Evolutionary conservation across 2,329 filamentous ascomycete species (phyloP).

Genomic region (Hymenoscyphus occultus): DNA sequence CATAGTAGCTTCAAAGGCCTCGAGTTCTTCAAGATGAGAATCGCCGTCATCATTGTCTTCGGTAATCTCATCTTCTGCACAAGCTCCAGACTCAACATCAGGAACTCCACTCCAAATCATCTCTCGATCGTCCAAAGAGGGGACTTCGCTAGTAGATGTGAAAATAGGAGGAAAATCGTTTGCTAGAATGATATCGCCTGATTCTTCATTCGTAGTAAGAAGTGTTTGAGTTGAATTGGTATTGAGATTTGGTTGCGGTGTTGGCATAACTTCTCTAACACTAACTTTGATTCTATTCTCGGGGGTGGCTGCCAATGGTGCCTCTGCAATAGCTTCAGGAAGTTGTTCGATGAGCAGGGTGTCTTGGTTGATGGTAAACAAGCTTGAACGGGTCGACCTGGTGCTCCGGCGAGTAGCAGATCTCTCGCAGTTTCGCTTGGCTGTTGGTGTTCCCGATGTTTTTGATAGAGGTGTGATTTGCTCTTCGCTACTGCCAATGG

Average conservation of each 20-base stretch:
- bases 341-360: slow-evolving; percentile 1
- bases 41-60: not conserved
- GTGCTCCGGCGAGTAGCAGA: slow-evolving; percentile 13
- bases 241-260: not conserved
- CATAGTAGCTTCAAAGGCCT: not conserved
- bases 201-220: not conserved
- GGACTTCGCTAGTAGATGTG: not conserved
- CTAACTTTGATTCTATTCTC: not conserved
- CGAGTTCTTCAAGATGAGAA: not conserved
- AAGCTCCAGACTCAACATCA: not conserved
- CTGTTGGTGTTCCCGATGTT: not conserved
- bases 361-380: slow-evolving; percentile 8
- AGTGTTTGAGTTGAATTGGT: not conserved
- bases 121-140: not conserved
- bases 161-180: not conserved
- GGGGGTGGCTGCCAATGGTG: not conserved
- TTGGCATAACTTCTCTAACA: not conserved
- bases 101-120: not conserved
- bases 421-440: not conserved
- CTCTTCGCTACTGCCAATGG: not conserved
- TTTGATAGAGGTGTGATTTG: not conserved
- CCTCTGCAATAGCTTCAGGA: not conserved
- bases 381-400: slow-evolving; percentile 18
- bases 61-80: not conserved
- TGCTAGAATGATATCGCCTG: not conserved